Percentiles rank a stretch among this genome's conserved stretches.
Conservation (phyloP, 1,284 basidiomycete genomes). For the Peniophora sp. region DNA sequence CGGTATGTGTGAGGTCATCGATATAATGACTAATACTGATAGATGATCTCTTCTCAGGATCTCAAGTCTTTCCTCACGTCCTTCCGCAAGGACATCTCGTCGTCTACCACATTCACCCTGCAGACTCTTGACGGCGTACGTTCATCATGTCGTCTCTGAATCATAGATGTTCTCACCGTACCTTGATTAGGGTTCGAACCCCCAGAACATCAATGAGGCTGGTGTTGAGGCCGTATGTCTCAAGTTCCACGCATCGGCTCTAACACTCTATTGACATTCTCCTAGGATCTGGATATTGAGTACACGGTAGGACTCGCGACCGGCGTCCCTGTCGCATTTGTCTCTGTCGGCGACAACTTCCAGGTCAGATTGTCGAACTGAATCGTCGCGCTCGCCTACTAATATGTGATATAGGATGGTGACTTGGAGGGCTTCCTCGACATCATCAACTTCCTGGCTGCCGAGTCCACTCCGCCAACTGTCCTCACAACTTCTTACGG, state of each 20-base stretch:
- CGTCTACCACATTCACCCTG: constrained; percentile 14
- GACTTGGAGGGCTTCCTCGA: constrained; percentile 22
- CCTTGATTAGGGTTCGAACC: constrained; percentile 12
- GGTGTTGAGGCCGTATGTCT: constrained; percentile 6
- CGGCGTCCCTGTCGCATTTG: constrained; percentile 3
- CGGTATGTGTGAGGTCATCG: not conserved
- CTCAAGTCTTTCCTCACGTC: constrained; percentile 12
- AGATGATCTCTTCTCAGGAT: not conserved
- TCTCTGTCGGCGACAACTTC: constrained; percentile 4
- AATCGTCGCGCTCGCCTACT: not conserved
- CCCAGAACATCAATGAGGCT: constrained; percentile 10
- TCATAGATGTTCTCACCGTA: no score
- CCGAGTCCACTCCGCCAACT: constrained; percentile 33
- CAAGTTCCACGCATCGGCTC: no score
- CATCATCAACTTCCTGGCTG: constrained; percentile 26
- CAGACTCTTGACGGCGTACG: constrained; percentile 17
- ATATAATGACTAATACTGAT: not conserved
- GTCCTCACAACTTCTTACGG: constrained; percentile 39
- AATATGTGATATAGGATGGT: constrained; percentile 5
- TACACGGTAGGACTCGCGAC: constrained; percentile 8
- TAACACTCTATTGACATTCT: not conserved
- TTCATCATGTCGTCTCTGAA: no score
- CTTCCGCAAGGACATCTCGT: constrained; percentile 14
- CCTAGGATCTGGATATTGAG: constrained; percentile 7
- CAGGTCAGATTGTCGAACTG: no score